Evolutionary conservation across 2,329 filamentous ascomycete species (phyloP), one percentile per base, ranked within the genome.

Genomic region (Fusarium camptoceras): DNA sequence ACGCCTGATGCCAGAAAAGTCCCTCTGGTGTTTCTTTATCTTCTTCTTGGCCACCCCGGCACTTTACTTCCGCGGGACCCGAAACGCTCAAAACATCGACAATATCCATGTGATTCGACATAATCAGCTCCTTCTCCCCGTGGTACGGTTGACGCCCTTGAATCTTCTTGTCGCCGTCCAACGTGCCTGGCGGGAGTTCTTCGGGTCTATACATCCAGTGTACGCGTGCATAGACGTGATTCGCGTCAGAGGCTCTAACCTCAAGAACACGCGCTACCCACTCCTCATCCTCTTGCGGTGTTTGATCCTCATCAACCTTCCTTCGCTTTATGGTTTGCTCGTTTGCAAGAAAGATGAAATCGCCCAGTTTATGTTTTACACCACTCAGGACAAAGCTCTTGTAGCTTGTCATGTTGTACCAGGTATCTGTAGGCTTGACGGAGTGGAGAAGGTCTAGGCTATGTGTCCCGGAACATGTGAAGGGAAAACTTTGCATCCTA

Each of bases 51-150:
- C 28, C 28, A 6, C 10, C 6, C 34, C 18, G 12, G 6, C 34
- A 37, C 18, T 37, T 37, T n/a, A 37, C 34, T n/a, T n/a, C 34
- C 18, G 34, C 34, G 3, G 34, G 34, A 11, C 34, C 34, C 18
- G 34, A 37, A 12, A 93, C 89, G 53, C 89, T 89, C 74, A 89
- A 85, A 5, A 91, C 91, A 66, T 93, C 91, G 77, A 94, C 91
- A 41, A 93, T 86, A 61, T 92, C 46, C 27, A 48, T 92, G 70
- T 92, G 88, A 73, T 93, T 93, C 37, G 89, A 92, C 1, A 90
- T 89, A 60, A 93, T 86, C 55, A 93, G 76, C 77, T 94, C 91
- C 70, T 88, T 87, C 57, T 82, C 80, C n/a, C 90, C 91, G 71
- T 93, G 91, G 73, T 93, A 91, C 3, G 86, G 81, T 74, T 90